Base-by-base conservation (phyloP, 2,329 filamentous ascomycete species). In the Penicillium fuscoglaucum region DNA sequence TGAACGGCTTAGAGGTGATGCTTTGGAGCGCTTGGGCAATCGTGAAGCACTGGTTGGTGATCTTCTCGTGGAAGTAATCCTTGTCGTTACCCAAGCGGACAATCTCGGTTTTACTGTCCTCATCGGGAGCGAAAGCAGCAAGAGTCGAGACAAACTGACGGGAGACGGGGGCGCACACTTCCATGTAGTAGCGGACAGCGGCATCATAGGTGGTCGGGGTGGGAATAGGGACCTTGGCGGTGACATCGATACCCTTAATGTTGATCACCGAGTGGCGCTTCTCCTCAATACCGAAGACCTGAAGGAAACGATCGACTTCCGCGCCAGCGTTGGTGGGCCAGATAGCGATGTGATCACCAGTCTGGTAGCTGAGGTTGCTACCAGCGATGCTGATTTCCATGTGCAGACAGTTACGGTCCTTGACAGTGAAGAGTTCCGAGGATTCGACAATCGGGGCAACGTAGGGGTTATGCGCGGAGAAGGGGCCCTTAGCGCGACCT, bases 161-260 rank as follows among this genome's bases (percentile, higher is more conserved):
- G 59, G 95, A 99, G 31, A 99, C 90, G 47, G 95, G 91, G 45
- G 91, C 92, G 74, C 92, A 91, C 41, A 97, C 95, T 79, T 99
- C 96, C 82, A 99, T 89, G 78, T 99, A 93, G 78, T 97, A 99
- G 66, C 95, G 90, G 59, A 90, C 82, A 63, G 93, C 91, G 58
- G 93, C 90, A 78, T 98, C 93, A 77, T 93, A 98, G 2, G 95
- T 99, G 17, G 95, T 98, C 7, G 95, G 95, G 6, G 93, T 93
- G 19, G 96, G 96, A 81, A 99, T 98, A 8, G 95, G 95, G 46
- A 99, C 92, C 80, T 97, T 98, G 66, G 95, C 92, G 9, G 95
- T 98, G 44, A 93, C 87, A 77, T 99, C 96, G 41, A 97, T 85
- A 58, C 91, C 88, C 80, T 96, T 97, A 75, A 99, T 87, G 63